Evolutionary conservation across 345 rosid species (phyloP).

Genomic region (Eucalyptus sp.): DNA sequence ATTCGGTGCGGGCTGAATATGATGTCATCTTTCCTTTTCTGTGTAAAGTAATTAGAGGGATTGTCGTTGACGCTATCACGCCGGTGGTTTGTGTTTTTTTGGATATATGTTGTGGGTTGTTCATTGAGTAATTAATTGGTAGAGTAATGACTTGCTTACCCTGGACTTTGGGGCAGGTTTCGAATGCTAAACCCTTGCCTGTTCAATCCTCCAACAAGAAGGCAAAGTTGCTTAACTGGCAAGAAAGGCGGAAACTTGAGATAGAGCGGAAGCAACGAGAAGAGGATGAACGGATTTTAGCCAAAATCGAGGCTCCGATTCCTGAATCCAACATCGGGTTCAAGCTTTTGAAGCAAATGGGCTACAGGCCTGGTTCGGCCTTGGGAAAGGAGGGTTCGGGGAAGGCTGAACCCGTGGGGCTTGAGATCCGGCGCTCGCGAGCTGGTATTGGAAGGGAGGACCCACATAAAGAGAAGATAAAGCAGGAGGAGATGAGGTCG

Average conservation of each 20-base stretch:
- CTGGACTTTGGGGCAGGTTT: background rate
- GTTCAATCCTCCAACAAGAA: slow-evolving; percentile 55
- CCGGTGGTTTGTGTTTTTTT: too few relatives aligned
- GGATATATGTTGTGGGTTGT: background rate
- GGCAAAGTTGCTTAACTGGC: slow-evolving; percentile 51
- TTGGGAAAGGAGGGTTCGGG: slow-evolving; percentile 78
- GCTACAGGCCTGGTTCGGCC: slow-evolving; percentile 83
- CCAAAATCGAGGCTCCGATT: slow-evolving; percentile 65
- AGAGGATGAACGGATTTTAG: slow-evolving; percentile 68
- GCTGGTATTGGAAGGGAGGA: slow-evolving; percentile 86
- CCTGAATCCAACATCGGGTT: slow-evolving; percentile 81
- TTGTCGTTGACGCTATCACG: too few relatives aligned
- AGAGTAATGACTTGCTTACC: background rate
- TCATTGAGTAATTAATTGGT: background rate
- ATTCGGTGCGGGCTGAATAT: background rate
- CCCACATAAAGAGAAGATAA: slow-evolving; percentile 75
- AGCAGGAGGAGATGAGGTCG: slow-evolving; percentile 50
- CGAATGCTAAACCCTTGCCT: background rate
- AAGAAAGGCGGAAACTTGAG: slow-evolving; percentile 58
- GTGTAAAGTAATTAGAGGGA: too few relatives aligned
- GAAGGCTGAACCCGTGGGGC: slow-evolving; percentile 61
- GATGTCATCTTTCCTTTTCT: background rate
- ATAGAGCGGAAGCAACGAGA: slow-evolving; percentile 64
- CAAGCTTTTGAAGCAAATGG: slow-evolving; percentile 88
- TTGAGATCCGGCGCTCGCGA: slow-evolving; percentile 73